Evolutionary conservation across 768 basidiomycete genomes (phyloP).

Genomic region (Mycena pura): DNA sequence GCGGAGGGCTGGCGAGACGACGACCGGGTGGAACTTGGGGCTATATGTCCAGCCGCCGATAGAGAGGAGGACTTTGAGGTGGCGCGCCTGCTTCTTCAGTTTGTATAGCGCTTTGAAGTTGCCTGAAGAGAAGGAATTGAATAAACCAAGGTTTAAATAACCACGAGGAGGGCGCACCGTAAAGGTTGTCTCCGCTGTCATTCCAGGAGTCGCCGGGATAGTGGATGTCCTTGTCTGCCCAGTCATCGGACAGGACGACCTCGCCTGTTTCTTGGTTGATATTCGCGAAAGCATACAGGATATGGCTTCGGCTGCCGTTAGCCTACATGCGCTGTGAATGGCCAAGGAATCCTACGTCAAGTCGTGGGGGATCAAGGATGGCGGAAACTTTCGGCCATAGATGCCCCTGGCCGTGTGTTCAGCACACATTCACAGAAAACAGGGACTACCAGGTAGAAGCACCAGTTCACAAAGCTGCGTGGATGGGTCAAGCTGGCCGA

Average conservation of each 20-base stretch:
- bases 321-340: background rate
- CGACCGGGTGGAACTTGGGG: conserved; percentile 63
- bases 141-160: background rate
- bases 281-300: conserved; percentile 94
- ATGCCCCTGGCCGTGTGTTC: conserved; percentile 71
- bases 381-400: conserved; percentile 92
- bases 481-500: background rate
- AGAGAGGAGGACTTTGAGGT: conserved; percentile 80
- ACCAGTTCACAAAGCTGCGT: conserved; percentile 82
- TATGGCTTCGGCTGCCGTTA: conserved; percentile 59
- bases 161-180: conserved; percentile 44
- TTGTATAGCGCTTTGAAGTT: conserved; percentile 94
- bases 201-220: conserved; percentile 96
- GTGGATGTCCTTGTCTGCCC: conserved; percentile 98
- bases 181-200: conserved; percentile 87
- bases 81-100: conserved; percentile 85
- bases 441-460: too few species aligned
- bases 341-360: conserved; percentile 69
- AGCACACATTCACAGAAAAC: background rate
- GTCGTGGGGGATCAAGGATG: conserved; percentile 82
- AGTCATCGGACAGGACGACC: conserved; percentile 86
- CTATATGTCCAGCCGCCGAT: conserved; percentile 98
- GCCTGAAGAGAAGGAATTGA: conserved; percentile 34
- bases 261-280: conserved; percentile 83
- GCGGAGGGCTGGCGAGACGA: conserved; percentile 66